Evolutionary conservation across 495 filamentous ascomycete genomes (phyloP), one percentile per base, ranked within the genome.

Genomic region (Aspergillus carlsbadensis): DNA sequence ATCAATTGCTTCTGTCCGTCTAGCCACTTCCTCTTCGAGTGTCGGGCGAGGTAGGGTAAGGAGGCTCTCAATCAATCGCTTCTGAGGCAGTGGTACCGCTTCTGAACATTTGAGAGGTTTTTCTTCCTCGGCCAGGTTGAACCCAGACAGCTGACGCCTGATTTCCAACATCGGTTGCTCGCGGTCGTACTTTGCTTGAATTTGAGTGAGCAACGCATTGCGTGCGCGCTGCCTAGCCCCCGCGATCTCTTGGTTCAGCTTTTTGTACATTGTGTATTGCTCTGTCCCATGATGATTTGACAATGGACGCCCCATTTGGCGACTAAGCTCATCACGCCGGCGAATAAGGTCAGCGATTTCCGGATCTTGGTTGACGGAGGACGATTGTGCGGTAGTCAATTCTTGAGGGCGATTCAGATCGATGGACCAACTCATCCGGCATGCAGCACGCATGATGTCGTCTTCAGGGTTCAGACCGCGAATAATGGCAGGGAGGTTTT

Each of bases 81-180:
- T 65, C 52, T 70, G 56, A 6, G 49, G 54, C 8, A 57, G 43
- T 54, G 61, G 59, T 48, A 68, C 59, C 18, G 57, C 56, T 40
- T 61, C 52, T 17, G 61, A 62, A 46, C 57, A 61, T 39, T 65
- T 55, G 42, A 61, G 56, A 56, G 59, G 47, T 61, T 65, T 68
- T 22, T 60, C 60, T 46, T 60, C 56, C 29, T 67, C 29, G 42
- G 45, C 59, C 24, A 66, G 55, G 33, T 66, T 60, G 29, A 62
- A 22, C 20, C 59, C 61, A 43, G 63, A 66, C 10, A 66, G 24
- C 42, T 65, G 54, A 24, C 59, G 57, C 41, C 50, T 57, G 49
- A 67, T 65, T 59, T 67, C 65, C n/a, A 64, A 31, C 42, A 71
- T 58, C 18, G 59, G 66, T 52, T 73, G 55, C 57, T 71, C 61